Evolutionary conservation across 1,284 basidiomycete species (phyloP).

Genomic region (Rhizoctonia solani): DNA sequence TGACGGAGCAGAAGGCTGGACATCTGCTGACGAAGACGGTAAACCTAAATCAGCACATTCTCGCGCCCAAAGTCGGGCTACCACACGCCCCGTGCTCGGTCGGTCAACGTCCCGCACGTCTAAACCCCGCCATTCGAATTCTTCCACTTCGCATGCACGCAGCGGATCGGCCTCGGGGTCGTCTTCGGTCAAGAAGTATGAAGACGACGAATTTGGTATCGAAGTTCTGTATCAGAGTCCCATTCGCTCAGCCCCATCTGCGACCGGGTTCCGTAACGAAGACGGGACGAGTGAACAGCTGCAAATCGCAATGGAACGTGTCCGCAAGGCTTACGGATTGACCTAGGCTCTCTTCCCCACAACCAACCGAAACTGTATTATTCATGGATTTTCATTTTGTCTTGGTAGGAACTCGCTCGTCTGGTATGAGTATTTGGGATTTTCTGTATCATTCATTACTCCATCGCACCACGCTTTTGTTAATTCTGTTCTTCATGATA

Average conservation of each 20-base stretch:
- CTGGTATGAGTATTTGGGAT: neutral
- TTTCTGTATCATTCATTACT: neutral
- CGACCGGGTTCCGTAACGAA: neutral
- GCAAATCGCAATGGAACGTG: conserved; percentile 23
- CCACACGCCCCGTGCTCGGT: neutral
- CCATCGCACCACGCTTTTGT: neutral
- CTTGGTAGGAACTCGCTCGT: neutral
- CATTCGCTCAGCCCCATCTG: neutral
- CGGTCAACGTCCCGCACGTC: conserved; percentile 20
- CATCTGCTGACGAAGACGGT: too few species aligned
- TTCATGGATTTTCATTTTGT: neutral
- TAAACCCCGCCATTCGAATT: neutral
- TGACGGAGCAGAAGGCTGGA: conserved; percentile 38
- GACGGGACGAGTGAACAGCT: conserved; percentile 18
- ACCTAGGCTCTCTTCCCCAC: neutral
- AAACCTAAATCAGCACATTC: conserved; percentile 4
- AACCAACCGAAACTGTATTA: neutral
- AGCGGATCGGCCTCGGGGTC: conserved; percentile 1
- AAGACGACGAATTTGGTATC: conserved; percentile 10
- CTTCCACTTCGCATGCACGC: neutral
- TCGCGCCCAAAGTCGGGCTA: neutral
- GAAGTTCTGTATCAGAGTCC: conserved; percentile 21
- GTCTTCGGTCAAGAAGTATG: neutral
- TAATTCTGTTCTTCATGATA: neutral
- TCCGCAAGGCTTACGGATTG: conserved; percentile 23